phyloP scores from a whole-genome alignment of 2,329 filamentous ascomycete species.

The Lasiodiplodia citricola region DNA sequence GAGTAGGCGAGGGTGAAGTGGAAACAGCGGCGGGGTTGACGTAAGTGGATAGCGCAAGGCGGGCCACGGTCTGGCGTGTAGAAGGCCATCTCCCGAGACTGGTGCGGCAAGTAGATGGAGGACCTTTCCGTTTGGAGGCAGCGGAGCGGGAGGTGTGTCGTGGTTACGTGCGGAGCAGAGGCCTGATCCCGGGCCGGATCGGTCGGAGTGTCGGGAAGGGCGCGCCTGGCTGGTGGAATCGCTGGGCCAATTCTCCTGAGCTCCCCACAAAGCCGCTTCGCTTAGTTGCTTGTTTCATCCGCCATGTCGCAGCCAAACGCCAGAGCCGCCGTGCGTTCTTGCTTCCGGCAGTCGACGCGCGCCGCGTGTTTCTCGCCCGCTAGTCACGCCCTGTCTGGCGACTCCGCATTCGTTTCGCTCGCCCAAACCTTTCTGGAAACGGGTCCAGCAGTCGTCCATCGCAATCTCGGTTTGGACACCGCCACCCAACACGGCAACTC shows the following conservation, averaged over 20 bases:
- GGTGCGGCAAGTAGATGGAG: constrained; percentile 15
- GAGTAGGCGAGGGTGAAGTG: neutral
- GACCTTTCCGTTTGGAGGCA: neutral
- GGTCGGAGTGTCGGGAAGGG: constrained; percentile 16
- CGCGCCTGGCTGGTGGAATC: constrained; percentile 13
- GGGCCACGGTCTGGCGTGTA: neutral
- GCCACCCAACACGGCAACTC: neutral
- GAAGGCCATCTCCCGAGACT: neutral
- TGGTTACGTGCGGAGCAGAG: neutral
- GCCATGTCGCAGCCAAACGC: constrained; percentile 5
- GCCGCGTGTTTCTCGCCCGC: constrained; percentile 14
- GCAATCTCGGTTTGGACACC: neutral
- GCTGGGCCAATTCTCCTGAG: constrained; percentile 10
- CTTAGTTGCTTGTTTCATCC: constrained; percentile 19
- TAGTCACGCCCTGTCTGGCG: constrained; percentile 13
- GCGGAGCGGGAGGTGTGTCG: neutral
- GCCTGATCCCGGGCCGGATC: constrained; percentile 1
- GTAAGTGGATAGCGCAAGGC: constrained; percentile 6
- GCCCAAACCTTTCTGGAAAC: neutral
- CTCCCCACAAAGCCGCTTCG: constrained; percentile 2
- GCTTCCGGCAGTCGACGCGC: neutral
- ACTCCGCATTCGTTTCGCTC: neutral
- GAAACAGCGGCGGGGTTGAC: constrained; percentile 12
- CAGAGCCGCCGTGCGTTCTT: neutral
- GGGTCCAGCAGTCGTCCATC: neutral